Evolutionary conservation across 768 basidiomycete genomes (phyloP), one percentile per base, ranked within the genome.

Genomic region (Lepiota subincarnata): DNA sequence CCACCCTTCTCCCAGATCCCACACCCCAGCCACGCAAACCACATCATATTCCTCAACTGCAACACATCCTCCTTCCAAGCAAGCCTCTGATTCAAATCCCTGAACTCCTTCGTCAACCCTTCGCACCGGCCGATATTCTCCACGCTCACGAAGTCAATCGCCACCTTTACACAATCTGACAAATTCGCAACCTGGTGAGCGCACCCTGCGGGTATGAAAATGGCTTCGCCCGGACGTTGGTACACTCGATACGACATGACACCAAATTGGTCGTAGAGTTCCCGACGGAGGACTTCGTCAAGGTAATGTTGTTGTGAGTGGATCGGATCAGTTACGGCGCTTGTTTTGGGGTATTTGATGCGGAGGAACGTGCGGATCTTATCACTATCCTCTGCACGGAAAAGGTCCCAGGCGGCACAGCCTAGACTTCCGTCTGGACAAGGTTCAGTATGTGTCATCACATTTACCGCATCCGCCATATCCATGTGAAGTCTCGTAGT

Each of bases 61-160:
- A 98, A 74, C 4, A 96, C 89, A 64, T 98, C 95, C 66, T 92
- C 88, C 68, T 95, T 94, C 95, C 95, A 98, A 39, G 80, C 86
- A 75, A 84, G 84, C 47, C 81, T 80, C 66, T 87, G 84, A 64
- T 96, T 96, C 70, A 95, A 90, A 64, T 86, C 83, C 55, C 94
- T 79, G 70, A 97, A 97, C 71, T 98, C 94, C 59, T 77, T 75
- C 56, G 90, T 94, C 51, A 98, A 77, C 66, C 77, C 76, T 68
- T 90, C 90, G 68, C 95, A 98, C 31, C 92, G 81, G 44, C 72
- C 74, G 36, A 98, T 85, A 65, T 96, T 97, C 73, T 97, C 91
- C 39, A 93, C 87, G 75, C 88, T 91, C 59, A 97, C 92, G 68
- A 93, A 98, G 69, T 98, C 95, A 62, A 88, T 79, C 24, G 95